Conservation (phyloP, 78 protist genomes). For the Chrysochromulina parva region DNA sequence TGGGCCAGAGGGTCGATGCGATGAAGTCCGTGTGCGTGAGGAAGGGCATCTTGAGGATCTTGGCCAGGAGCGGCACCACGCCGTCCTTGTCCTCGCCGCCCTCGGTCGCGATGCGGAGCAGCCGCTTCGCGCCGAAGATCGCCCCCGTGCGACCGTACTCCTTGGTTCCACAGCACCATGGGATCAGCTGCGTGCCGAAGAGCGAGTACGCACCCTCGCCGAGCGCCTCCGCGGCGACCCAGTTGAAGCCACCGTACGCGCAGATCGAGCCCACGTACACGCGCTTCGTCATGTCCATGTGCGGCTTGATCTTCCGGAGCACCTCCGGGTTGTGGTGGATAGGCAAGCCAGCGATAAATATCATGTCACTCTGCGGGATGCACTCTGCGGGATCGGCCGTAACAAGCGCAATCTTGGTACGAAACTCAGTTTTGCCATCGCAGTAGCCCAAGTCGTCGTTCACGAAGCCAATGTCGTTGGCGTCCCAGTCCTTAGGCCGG, state of each 20-base stretch:
- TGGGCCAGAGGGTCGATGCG: constrained; percentile 13
- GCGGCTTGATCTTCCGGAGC: background rate
- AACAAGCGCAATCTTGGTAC: background rate
- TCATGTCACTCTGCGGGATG: background rate
- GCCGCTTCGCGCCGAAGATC: constrained; percentile 24
- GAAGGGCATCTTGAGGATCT: constrained; percentile 12
- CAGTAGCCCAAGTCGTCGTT: background rate
- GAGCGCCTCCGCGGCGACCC: constrained; percentile 27
- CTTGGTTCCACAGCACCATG: constrained; percentile 25
- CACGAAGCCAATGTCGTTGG: background rate
- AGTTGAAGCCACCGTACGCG: constrained; percentile 26
- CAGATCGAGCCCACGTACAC: constrained; percentile 33
- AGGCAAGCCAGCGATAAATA: background rate
- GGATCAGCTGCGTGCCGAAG: constrained; percentile 32
- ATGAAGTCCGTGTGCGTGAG: constrained; percentile 17
- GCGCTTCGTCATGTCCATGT: background rate
- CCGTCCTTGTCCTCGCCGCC: background rate
- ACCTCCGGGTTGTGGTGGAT: constrained; percentile 31
- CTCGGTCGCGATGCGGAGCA: constrained; percentile 9
- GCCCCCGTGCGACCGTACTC: constrained; percentile 1
- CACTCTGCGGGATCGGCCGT: background rate
- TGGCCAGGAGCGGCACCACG: background rate
- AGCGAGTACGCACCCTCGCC: background rate
- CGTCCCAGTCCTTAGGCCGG: background rate
- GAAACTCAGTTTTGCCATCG: background rate